Base-by-base conservation (phyloP, 169 alveolate species). In the Eimeria acervulina region DNA sequence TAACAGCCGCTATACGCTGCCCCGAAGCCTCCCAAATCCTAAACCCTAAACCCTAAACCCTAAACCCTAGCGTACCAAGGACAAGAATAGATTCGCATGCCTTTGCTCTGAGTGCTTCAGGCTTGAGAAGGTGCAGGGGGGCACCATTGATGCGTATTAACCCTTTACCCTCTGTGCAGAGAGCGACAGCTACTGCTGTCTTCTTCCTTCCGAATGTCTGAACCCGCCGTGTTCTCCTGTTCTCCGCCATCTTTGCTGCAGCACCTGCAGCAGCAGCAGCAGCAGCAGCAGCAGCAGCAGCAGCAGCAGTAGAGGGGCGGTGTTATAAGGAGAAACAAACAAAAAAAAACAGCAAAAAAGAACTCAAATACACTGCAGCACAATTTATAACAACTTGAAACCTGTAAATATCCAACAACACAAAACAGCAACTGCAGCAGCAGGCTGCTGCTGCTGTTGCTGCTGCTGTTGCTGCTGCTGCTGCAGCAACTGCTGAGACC, bases 151-250 rank as follows among this genome's bases (percentile, higher is more conserved):
- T 96, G 7, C 90, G 78, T 28, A 99, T 99, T 96, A 98, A 90
- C 59, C 99, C 99, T 94, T 97, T 97, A 89, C 99, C 99, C 93
- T 97, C 97, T 68, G 99, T 97, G 95, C 99, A 98, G 68, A 99
- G 97, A 33, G 99, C 99, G 74, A 99, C 99, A 42, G 99, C 99
- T 31, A 99, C 99, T 33, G 99, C 99, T 96, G 99, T 99, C 99
- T 99, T 99, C 99, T 95, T 95, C 63, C 97, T 72, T 55, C 97
- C 97, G 78, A 95, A 95, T 0, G 97, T 95, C 96, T 95, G 97
- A 44, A 95, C 96, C 78, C 93, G 42, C 94, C 80, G 78, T 19
- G 51, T 31, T 83, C 85, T 76, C 52, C 89, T 68, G n/a, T 44
- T n/a, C 38, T 90, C 95, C 72, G 89, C 87, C 95, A 90, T 90